Percentiles rank a stretch among this genome's conserved stretches.
These are phyloP conservation scores for Suillus placidus DNA, from an alignment of 768 basidiomycete species.

Conservation along the genomic window DNA sequence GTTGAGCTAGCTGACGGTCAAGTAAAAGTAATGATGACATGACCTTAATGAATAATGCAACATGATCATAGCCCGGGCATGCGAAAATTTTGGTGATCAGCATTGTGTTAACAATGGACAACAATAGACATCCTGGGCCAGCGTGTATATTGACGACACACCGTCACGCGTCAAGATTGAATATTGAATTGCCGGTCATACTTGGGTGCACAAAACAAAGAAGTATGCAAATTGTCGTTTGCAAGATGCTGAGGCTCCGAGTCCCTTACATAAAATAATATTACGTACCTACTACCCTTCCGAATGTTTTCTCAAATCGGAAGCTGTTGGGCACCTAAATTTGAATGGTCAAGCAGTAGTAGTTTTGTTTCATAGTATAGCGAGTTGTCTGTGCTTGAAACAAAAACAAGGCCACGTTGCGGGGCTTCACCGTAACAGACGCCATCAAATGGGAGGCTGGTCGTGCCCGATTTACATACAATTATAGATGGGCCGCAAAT, in stretches of 20 bases:
- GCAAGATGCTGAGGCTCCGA: not conserved
- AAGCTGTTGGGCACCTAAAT: conserved; percentile 12
- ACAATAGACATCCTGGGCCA: not conserved
- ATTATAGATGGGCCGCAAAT: not conserved
- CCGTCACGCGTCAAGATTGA: not conserved
- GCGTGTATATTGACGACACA: not conserved
- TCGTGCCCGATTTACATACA: not conserved
- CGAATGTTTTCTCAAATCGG: conserved; percentile 9
- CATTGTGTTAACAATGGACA: not conserved
- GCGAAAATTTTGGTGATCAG: not conserved
- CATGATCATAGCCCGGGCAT: not conserved
- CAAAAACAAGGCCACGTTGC: conserved; percentile 23
- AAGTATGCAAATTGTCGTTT: not conserved
- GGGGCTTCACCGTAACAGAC: conserved; percentile 29
- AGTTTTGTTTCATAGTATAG: conserved; percentile 2
- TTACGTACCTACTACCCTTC: not conserved
- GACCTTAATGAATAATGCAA: not conserved
- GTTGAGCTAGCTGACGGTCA: not conserved
- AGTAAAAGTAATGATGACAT: not conserved
- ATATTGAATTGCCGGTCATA: not conserved
- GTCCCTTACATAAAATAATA: not conserved
- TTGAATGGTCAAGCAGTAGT: too few relatives aligned
- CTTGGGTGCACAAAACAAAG: not conserved
- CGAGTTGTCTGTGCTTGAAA: conserved; percentile 2
- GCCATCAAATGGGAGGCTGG: not conserved